phyloP scores from a whole-genome alignment of 2,329 filamentous ascomycete species.

The Trichoderma sp. region DNA sequence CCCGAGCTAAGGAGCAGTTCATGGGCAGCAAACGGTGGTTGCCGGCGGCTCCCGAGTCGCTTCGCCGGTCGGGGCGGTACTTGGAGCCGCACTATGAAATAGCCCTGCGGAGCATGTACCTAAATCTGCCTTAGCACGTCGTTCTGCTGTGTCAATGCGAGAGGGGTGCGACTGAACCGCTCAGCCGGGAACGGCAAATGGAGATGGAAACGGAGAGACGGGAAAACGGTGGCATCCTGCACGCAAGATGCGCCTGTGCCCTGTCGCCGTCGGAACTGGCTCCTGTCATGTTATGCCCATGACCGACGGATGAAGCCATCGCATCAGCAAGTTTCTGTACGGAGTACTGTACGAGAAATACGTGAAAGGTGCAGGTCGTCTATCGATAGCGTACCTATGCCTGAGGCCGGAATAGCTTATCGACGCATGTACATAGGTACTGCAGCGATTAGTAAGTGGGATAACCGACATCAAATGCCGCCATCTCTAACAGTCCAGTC shows the following conservation, averaged over 20 bases:
- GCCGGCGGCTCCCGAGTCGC: slow-evolving; percentile 1
- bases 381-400: neutral
- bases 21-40: neutral
- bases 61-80: slow-evolving; percentile 3
- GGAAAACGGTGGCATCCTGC: neutral
- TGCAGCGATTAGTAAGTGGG: neutral
- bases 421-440: neutral
- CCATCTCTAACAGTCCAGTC: neutral
- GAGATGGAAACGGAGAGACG: neutral
- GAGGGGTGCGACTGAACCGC: slow-evolving; percentile 11
- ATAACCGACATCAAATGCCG: neutral
- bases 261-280: neutral
- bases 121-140: slow-evolving; percentile 4
- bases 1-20: neutral
- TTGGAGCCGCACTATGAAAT: slow-evolving; percentile 1
- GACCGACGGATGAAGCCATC: neutral
- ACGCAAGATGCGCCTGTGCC: neutral
- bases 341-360: neutral
- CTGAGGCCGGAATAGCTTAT: neutral
- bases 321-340: neutral
- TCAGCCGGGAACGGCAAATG: slow-evolving; percentile 7
- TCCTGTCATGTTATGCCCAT: neutral
- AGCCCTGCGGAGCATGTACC: neutral
- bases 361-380: neutral
- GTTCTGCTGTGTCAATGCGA: neutral